Percentiles rank a stretch among this genome's conserved stretches.
Conservation (phyloP, 192 early-diverging fungal genomes). For the Mortierella claussenii region DNA sequence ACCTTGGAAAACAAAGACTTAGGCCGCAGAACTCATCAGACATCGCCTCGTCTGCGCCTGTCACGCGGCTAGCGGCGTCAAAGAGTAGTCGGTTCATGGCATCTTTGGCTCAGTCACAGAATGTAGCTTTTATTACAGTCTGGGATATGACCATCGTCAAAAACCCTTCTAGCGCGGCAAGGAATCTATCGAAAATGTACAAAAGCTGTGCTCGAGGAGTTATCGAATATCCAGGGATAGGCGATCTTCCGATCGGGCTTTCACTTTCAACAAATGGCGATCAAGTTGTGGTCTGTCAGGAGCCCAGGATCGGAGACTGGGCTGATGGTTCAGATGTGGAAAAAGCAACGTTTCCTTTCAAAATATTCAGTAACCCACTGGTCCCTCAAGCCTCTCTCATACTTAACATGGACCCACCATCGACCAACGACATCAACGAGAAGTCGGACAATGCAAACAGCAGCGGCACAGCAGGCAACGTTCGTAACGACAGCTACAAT, state of each 20-base stretch:
- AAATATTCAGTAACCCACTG: slow-evolving; percentile 39
- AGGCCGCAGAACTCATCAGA: background rate
- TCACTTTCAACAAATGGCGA: slow-evolving; percentile 28
- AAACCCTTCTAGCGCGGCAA: slow-evolving; percentile 22
- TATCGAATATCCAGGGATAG: slow-evolving; percentile 13
- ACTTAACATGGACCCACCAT: slow-evolving; percentile 13
- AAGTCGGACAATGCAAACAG: background rate
- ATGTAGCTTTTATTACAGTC: slow-evolving; percentile 19
- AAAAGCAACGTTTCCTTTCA: slow-evolving; percentile 28
- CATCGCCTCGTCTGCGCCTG: slow-evolving; percentile 1
- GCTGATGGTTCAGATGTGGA: slow-evolving; percentile 12
- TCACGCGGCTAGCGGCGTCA: slow-evolving; percentile 16
- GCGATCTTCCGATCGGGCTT: slow-evolving; percentile 28
- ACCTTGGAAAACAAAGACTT: slow-evolving; percentile 4
- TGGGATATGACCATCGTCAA: slow-evolving; percentile 33
- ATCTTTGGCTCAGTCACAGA: slow-evolving; percentile 12
- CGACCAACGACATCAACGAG: background rate
- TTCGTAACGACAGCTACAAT: background rate
- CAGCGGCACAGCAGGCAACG: background rate
- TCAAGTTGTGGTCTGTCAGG: slow-evolving; percentile 33
- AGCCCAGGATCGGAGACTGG: slow-evolving; percentile 47
- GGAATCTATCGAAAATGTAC: slow-evolving; percentile 12
- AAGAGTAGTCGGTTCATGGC: slow-evolving; percentile 26
- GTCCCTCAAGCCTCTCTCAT: slow-evolving; percentile 12
- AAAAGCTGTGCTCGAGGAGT: slow-evolving; percentile 6